These are phyloP conservation scores for Phyllosticta citrichinensis DNA, from an alignment of 2,329 filamentous ascomycete species.

Conservation along the genomic window DNA sequence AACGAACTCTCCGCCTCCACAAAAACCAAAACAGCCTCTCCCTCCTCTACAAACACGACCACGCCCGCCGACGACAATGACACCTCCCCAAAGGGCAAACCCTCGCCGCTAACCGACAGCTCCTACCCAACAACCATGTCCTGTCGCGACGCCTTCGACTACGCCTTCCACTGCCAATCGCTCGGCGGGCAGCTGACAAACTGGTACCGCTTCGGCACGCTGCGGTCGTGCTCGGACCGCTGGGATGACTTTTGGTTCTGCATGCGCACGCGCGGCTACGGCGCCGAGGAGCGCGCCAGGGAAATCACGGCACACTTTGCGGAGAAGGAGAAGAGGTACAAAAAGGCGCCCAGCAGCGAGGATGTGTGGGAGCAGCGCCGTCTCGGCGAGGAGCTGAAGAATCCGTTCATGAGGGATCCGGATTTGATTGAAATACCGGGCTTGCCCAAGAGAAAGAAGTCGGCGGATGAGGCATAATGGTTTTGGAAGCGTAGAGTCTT, in stretches of 20 bases:
- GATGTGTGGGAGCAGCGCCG: constrained; percentile 77
- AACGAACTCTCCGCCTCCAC: constrained; percentile 34
- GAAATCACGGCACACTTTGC: constrained; percentile 58
- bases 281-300: constrained; percentile 48
- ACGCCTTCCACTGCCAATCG: constrained; percentile 87
- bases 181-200: constrained; percentile 85
- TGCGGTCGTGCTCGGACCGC: constrained; percentile 69
- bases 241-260: constrained; percentile 98
- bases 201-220: constrained; percentile 74
- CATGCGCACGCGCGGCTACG: constrained; percentile 67
- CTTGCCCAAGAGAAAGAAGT: constrained; percentile 13
- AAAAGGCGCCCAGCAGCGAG: constrained; percentile 66
- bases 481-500: constrained; percentile 16
- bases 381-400: constrained; percentile 42
- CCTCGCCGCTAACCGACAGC: background rate
- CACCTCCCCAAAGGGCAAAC: background rate
- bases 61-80: background rate
- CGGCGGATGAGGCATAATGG: constrained; percentile 5
- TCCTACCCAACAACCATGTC: constrained; percentile 74
- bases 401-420: constrained; percentile 32
- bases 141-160: constrained; percentile 83
- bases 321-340: constrained; percentile 56
- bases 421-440: constrained; percentile 19
- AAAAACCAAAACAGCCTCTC: constrained; percentile 17
- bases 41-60: constrained; percentile 7